phyloP scores from a whole-genome alignment of 306 rosid species.

The Prunus armeniaca region DNA sequence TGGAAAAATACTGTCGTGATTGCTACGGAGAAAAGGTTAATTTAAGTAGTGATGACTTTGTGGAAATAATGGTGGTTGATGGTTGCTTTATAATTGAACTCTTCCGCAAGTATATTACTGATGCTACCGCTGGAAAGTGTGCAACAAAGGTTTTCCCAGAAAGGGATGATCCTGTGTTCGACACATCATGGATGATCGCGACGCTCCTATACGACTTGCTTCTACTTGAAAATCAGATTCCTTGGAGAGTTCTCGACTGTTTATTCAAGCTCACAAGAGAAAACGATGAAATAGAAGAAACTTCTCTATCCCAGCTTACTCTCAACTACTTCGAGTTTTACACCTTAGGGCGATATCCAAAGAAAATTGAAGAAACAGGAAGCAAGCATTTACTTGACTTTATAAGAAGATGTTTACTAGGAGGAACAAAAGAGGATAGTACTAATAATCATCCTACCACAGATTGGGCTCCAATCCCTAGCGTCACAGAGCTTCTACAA shows the following conservation, averaged over 20 bases:
- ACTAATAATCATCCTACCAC: no score
- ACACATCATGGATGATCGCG: not conserved
- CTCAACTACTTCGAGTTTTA: not conserved
- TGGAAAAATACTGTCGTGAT: not conserved
- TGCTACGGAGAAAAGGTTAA: not conserved
- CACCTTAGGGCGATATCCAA: not conserved
- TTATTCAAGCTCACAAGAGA: not conserved
- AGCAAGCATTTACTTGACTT: constrained; percentile 3
- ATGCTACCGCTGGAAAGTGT: no score
- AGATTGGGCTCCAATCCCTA: not conserved
- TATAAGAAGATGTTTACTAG: not conserved
- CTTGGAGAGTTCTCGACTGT: not conserved
- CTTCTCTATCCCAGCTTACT: not conserved
- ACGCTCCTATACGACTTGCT: not conserved
- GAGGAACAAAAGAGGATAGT: no score
- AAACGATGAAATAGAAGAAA: not conserved
- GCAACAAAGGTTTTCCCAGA: not conserved
- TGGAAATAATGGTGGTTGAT: not conserved
- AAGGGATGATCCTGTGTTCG: not conserved
- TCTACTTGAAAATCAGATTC: constrained; percentile 3
- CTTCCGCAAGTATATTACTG: not conserved
- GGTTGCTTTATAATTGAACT: not conserved
- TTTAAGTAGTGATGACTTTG: not conserved
- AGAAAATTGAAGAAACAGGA: not conserved
- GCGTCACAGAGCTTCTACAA: not conserved